Base-by-base conservation (phyloP, 2,329 filamentous ascomycete genomes). In the Penicillium sp. region DNA sequence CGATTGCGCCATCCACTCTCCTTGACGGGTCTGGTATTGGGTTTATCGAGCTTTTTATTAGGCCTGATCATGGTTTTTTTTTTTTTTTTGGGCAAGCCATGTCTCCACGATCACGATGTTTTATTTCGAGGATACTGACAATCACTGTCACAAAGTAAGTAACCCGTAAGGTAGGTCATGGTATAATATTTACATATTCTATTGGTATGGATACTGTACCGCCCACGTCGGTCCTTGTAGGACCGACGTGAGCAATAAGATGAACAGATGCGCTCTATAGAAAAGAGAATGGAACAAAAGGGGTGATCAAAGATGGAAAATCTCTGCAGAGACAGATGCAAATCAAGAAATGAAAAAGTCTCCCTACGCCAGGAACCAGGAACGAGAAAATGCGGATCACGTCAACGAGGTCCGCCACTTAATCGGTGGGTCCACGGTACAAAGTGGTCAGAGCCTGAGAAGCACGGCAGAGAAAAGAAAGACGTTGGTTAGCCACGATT, bases 351-450 rank as follows among this genome's bases (percentile, higher is more conserved):
- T 12, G 13, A 26, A 36, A 34, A 34, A 39, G 39, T 37, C 39
- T 34, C 45, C 38, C 34, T 34, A 46, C 54, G 45, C 49, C 52
- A 55, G 52, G 55, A 53, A 56, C 54, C 50, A 53, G 51, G 48
- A 48, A 56, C 39, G 13, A n/a, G 5, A 37, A 12, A 28, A 24
- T 6, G 32, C 43, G 42, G 29, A 48, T 33, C 44, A 34, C 36
- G 47, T 43, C 28, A 50, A 42, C 46, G 34, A 49, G n/a, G n/a
- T 35, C 29, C 8, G 26, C 28, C 43, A 49, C 50, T 50, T 43
- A 55, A 39, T 54, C 49, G 39, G 46, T 55, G 34, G 49, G 49
- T 34, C 55, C 55, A 58, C 54, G 47, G 49, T 50, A 52, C 41
- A 56, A 39, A 33, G 44, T 42, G 9, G 51, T 45, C 35, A 56